Base-by-base conservation (phyloP, 2,329 filamentous ascomycete genomes). In the Cryphonectria carpinicola region DNA sequence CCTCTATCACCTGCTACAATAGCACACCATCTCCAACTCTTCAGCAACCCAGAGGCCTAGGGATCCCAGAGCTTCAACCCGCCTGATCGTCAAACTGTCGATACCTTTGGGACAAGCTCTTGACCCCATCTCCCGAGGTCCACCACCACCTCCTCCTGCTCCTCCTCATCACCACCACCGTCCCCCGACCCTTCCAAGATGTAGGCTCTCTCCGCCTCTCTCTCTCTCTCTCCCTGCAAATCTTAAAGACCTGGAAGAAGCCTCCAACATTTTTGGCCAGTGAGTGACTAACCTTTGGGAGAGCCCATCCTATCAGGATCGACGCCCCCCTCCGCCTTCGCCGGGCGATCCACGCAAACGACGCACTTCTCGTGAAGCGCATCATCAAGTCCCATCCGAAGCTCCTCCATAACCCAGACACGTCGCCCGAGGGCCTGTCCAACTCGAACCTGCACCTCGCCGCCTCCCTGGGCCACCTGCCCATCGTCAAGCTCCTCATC, bases 391-490 rank as follows among this genome's bases (percentile, higher is more conserved):
- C 90, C 71, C 90, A 95, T 77, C 92, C 92, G 0, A 78, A 82
- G 25, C 88, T 92, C 73, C 84, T 97, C 39, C 90, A 91, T 77
- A 97, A 97, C 78, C 93, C 94, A 2, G 93, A 97, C 80, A 87
- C 88, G 75, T 88, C 89, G 4, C 86, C 90, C 73, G 77, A 80
- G 11, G 88, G 87, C 65, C 90, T 93, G 74, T 92, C 92, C 79
- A 96, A 97, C 82, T 95, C 93, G 2, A 94, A 90, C 74, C 86
- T 97, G 54, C 94, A 97, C 80, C 86, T 97, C 2, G 93, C 94
- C 60, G 92, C 92, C 14, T 88, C 88, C 10, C 85, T 94, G 70
- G 94, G 93, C 67, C 88, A 91, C 78, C 84, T 89, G 10, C 83
- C 89, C 63, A 91, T 96, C 75, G 91, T 89, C 78, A 86, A 88